A percentile compares a stretch with the other conserved stretches of the same genome.
Conservation (phyloP, 2,329 filamentous ascomycete genomes). For the Teratosphaeriaceae sp. region DNA sequence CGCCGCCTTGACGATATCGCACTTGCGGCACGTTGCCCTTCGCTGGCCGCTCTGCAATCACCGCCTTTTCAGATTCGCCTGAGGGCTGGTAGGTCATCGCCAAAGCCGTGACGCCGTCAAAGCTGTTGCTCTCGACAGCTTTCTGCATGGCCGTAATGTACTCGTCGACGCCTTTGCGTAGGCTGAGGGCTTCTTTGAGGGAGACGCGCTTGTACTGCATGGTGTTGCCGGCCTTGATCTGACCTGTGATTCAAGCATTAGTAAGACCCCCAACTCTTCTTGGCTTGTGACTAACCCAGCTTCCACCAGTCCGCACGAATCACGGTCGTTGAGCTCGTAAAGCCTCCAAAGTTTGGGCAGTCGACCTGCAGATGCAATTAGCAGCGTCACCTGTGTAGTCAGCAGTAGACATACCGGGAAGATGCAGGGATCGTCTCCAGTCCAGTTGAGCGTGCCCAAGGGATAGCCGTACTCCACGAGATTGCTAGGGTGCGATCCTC, state of each 20-base stretch:
- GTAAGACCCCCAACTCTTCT: neutral
- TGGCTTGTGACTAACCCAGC: constrained; percentile 30
- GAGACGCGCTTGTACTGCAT: constrained; percentile 46
- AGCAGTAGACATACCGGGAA: constrained; percentile 40
- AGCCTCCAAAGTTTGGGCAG: constrained; percentile 53
- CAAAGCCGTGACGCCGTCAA: constrained; percentile 29
- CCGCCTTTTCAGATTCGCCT: constrained; percentile 21
- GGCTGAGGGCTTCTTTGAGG: constrained; percentile 45
- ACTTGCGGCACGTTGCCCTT: constrained; percentile 24
- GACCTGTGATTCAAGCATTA: constrained; percentile 32
- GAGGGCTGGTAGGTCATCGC: constrained; percentile 16
- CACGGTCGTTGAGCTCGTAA: constrained; percentile 50
- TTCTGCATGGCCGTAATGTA: constrained; percentile 41
- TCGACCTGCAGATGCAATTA: too few species aligned
- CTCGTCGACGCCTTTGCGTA: constrained; percentile 36
- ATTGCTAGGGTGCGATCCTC: constrained; percentile 52
- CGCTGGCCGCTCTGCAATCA: constrained; percentile 25
- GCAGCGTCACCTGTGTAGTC: neutral
- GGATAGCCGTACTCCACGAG: constrained; percentile 54
- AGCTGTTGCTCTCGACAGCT: constrained; percentile 31
- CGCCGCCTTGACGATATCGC: constrained; percentile 32
- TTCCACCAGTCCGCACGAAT: constrained; percentile 55
- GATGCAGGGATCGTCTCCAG: constrained; percentile 54
- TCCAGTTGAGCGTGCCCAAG: constrained; percentile 53
- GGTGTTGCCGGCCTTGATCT: constrained; percentile 53